Evolutionary conservation across 495 filamentous ascomycete species (phyloP), one percentile per base, ranked within the genome.

Genomic region (Tuber indicum): DNA sequence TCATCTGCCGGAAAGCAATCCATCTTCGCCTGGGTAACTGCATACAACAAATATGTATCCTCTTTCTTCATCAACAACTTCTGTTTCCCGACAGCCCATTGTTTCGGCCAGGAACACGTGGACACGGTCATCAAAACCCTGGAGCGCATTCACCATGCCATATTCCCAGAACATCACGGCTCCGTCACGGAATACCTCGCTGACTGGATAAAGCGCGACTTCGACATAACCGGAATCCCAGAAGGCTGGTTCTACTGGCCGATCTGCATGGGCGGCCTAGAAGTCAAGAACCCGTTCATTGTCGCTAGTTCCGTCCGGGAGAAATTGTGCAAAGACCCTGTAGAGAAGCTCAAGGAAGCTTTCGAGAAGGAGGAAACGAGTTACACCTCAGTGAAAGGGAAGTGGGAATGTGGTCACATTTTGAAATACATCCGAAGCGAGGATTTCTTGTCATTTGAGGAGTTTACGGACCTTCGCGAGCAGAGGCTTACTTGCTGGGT

Each of bases 11-110:
- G 86, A 44, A 86, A 86, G 77, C 86, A 86, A 73, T 89, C 86
- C 74, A 81, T 91, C 21, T 91, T 93, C 77, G 83, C 87, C 32
- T 92, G 89, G 87, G 86, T 91, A 26, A 87, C 91, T 73, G 89
- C 87, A 2, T 92, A 89, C 87, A 92, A 92, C 79, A 87, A 85
- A 71, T 91, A 90, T 79, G 89, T 87, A n/a, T 86, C 85, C 5
- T 87, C 86, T 0, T 92, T 91, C 82, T 92, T 92, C 82, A 86
- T 85, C 72, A 88, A 87, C 78, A 91, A 91, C 76, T 92, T 92
- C 74, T 90, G 89, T 10, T 87, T 87, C 76, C 87, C 90, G 14
- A 72, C 80, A 7, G 89, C 90, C 2, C 87, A 90, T 75, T 91
- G 89, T 79, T 91, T 91, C 76, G 91, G 91, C 0, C 85, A 86